Percentiles rank a stretch among this genome's conserved stretches.
phyloP scores from a whole-genome alignment of 1,284 basidiomycete species.

The Trichosporon coremiiforme region DNA sequence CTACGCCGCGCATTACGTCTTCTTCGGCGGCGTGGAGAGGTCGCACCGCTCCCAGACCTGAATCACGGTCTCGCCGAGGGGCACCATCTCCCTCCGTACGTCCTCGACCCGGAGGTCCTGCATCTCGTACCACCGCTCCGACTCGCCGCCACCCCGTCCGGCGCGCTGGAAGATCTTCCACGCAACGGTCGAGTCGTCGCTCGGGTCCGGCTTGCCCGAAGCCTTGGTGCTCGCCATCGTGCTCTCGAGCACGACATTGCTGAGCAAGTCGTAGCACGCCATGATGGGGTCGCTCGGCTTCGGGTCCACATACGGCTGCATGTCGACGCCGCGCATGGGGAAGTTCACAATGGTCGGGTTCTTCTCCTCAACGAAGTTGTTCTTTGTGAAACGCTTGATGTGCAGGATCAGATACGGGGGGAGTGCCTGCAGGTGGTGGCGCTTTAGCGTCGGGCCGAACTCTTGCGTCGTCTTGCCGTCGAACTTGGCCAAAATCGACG shows the following conservation, averaged over 20 bases:
- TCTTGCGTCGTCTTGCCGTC: slow-evolving; percentile 87
- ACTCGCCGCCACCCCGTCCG: slow-evolving; percentile 71
- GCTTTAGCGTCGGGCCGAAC: slow-evolving; percentile 77
- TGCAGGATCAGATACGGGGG: slow-evolving; percentile 93
- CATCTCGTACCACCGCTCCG: slow-evolving; percentile 93
- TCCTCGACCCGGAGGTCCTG: slow-evolving; percentile 97
- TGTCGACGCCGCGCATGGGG: slow-evolving; percentile 86
- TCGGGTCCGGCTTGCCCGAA: slow-evolving; percentile 37
- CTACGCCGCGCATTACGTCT: neutral
- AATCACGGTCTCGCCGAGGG: slow-evolving; percentile 91
- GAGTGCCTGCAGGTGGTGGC: slow-evolving; percentile 83
- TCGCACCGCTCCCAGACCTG: slow-evolving; percentile 65
- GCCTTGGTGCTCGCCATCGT: slow-evolving; percentile 76
- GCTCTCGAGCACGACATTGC: slow-evolving; percentile 90
- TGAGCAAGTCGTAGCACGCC: slow-evolving; percentile 87
- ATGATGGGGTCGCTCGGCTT: slow-evolving; percentile 61
- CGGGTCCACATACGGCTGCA: slow-evolving; percentile 81
- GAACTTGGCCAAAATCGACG: slow-evolving; percentile 91
- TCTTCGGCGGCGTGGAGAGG: slow-evolving; percentile 37
- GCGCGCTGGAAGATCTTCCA: slow-evolving; percentile 91
- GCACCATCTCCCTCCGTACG: slow-evolving; percentile 94
- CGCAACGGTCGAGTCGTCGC: slow-evolving; percentile 45
- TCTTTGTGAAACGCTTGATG: slow-evolving; percentile 96
- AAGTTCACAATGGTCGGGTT: slow-evolving; percentile 99
- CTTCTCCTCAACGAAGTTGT: slow-evolving; percentile 96